Conservation (phyloP, 495 filamentous ascomycete species). For the Opeltia flavorubescens region DNA sequence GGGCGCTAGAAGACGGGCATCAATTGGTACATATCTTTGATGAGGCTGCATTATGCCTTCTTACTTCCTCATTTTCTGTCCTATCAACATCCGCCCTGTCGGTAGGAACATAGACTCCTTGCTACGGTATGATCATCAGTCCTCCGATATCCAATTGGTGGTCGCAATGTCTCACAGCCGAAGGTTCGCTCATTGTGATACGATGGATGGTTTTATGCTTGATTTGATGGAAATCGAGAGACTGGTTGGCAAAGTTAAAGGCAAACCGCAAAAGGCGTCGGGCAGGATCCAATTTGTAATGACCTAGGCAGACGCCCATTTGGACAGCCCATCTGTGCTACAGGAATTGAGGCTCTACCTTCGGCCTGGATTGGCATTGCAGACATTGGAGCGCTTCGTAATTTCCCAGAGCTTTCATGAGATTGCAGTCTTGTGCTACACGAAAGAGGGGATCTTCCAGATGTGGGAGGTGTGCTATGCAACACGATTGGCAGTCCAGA, state of each 20-base stretch:
- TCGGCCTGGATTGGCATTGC: not conserved
- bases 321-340: not conserved
- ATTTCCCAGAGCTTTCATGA: not conserved
- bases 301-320: not conserved
- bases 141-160: not conserved
- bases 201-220: not conserved
- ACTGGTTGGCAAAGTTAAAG: not conserved
- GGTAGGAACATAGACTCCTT: constrained; percentile 1
- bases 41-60: no score
- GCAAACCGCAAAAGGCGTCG: not conserved
- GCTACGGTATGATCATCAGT: not conserved
- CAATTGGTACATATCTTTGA: no score
- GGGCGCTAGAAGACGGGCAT: constrained; percentile 6
- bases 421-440: not conserved
- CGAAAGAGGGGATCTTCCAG: not conserved
- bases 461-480: no score
- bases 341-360: not conserved
- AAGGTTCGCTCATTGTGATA: not conserved
- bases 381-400: not conserved
- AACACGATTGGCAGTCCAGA: no score
- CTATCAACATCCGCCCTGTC: constrained; percentile 9
- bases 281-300: not conserved
- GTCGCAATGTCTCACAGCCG: not conserved
- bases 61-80: not conserved
- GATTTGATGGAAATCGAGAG: not conserved